phyloP scores from a whole-genome alignment of 2,329 filamentous ascomycete species.

The Colletotrichum sansevieriae region DNA sequence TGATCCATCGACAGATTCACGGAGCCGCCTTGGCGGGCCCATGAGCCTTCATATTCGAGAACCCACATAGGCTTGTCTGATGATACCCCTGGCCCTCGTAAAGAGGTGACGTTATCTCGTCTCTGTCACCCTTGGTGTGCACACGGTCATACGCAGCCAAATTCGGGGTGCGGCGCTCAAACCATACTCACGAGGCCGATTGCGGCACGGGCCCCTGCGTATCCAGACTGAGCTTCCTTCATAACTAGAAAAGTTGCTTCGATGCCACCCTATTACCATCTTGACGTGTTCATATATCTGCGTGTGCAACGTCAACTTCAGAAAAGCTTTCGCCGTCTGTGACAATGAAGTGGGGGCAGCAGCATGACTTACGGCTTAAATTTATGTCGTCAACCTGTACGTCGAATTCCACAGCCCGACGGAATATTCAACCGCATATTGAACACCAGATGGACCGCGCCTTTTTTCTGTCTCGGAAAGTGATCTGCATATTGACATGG shows the following conservation, averaged over 20 bases:
- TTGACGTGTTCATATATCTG: conserved; percentile 7
- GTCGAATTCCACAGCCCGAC: too few species aligned
- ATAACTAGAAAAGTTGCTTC: conserved; percentile 11
- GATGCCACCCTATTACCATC: conserved; percentile 1
- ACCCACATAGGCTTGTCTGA: conserved; percentile 4
- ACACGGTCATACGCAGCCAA: too few species aligned
- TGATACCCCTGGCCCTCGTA: not conserved
- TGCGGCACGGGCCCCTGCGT: too few species aligned
- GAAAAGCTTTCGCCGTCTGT: not conserved
- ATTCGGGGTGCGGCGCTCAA: too few species aligned
- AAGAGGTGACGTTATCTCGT: conserved; percentile 6
- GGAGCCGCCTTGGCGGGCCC: conserved; percentile 2
- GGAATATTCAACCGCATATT: too few species aligned
- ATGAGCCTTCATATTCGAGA: conserved; percentile 15
- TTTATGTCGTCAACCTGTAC: too few species aligned
- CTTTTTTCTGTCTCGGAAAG: too few species aligned
- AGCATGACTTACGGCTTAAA: too few species aligned
- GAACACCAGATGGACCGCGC: too few species aligned
- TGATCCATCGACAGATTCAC: conserved; percentile 1
- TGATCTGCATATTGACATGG: too few species aligned
- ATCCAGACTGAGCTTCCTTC: not conserved
- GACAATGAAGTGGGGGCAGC: not conserved
- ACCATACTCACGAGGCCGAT: too few species aligned
- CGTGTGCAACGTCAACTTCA: not conserved
- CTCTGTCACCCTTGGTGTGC: too few species aligned